These are phyloP conservation scores for Suillus ampliporus DNA, from an alignment of 768 basidiomycete species.

Conservation along the genomic window DNA sequence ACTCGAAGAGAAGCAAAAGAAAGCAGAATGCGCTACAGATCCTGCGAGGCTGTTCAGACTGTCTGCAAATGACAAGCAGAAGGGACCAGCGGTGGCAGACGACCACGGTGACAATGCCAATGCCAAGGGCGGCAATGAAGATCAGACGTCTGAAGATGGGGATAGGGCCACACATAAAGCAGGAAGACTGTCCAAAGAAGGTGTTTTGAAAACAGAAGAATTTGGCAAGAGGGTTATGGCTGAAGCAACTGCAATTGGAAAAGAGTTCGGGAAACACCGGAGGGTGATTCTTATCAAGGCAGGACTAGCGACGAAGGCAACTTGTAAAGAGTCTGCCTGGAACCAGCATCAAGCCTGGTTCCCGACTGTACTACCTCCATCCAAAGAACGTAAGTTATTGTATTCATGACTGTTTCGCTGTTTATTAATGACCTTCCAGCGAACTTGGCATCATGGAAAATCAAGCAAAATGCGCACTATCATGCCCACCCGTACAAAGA, in stretches of 20 bases:
- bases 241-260: constrained; percentile 4
- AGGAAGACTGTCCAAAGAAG: constrained; percentile 4
- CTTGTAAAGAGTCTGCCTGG: not conserved
- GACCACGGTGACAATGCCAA: not conserved
- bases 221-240: not conserved
- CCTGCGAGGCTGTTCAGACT: not conserved
- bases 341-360: constrained; percentile 15
- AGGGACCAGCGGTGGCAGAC: not conserved
- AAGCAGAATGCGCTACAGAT: not conserved
- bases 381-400: not conserved
- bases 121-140: not conserved
- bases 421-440: not conserved
- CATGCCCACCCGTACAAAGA: not conserved
- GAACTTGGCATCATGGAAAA: constrained; percentile 1
- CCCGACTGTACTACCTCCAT: not conserved
- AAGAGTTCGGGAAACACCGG: constrained; percentile 6
- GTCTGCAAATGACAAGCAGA: not conserved
- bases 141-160: not conserved
- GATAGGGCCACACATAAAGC: not conserved
- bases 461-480: not conserved
- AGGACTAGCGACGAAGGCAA: constrained; percentile 11
- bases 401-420: not conserved
- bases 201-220: not conserved
- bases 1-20: not conserved
- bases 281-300: constrained; percentile 1